Percentiles rank a stretch among this genome's conserved stretches.
These are phyloP conservation scores for Chlamydomonas applanata DNA, from an alignment of 139 green algal genomes.

Conservation along the genomic window DNA sequence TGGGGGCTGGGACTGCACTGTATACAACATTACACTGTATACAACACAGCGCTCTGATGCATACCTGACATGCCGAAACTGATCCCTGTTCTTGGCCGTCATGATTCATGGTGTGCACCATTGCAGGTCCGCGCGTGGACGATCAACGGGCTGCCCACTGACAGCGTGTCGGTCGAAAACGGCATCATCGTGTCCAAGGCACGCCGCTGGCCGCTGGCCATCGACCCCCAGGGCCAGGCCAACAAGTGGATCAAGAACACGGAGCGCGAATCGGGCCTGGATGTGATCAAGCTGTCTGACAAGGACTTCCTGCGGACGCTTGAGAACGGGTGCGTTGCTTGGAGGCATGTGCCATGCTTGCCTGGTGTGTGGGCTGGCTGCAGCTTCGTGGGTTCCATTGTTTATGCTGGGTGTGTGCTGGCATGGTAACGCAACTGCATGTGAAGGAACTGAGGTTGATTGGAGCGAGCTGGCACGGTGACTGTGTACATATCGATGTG, in stretches of 20 bases:
- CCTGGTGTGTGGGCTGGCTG: neutral
- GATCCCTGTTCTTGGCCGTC: no score
- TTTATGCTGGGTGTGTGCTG: neutral
- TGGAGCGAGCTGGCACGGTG: no score
- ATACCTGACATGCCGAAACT: no score
- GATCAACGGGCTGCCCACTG: constrained; percentile 66
- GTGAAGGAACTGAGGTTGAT: no score
- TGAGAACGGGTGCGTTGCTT: constrained; percentile 68
- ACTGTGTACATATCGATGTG: no score
- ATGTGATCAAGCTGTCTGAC: constrained; percentile 77
- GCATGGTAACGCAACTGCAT: neutral
- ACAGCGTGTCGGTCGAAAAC: constrained; percentile 68
- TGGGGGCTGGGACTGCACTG: no score
- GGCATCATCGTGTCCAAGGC: constrained; percentile 77
- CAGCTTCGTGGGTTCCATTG: neutral
- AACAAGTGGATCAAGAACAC: constrained; percentile 85
- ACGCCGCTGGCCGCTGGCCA: constrained; percentile 79
- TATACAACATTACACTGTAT: no score
- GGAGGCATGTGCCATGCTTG: neutral
- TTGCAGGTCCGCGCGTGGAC: constrained; percentile 61
- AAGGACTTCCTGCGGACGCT: constrained; percentile 78
- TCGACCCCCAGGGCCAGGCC: constrained; percentile 79
- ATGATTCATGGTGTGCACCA: no score
- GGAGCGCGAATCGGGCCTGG: constrained; percentile 67
- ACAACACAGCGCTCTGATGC: no score